Evolutionary conservation across 495 filamentous ascomycete genomes (phyloP), one percentile per base, ranked within the genome.

Genomic region (Rostrohypoxylon terebratum): DNA sequence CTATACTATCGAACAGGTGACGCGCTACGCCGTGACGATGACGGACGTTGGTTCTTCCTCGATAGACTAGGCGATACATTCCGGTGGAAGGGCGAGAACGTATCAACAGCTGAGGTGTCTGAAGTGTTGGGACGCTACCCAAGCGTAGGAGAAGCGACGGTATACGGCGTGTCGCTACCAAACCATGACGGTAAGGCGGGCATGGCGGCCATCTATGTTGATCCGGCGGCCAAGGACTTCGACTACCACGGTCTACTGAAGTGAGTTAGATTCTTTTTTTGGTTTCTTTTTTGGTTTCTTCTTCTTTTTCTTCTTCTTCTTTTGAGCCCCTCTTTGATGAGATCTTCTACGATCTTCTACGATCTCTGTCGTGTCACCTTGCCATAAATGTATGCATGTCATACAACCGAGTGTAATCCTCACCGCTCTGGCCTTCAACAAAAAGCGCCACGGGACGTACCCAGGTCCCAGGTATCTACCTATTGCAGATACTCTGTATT

Each of bases 41-140:
- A 94, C 61, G 93, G 93, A 0, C 82, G 90, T 13, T 94, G 91
- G 92, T 93, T 85, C 77, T 96, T 96, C 78, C 72, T 92, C 21
- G 93, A 96, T 77, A 85, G 83, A 20, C 81, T 94, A 0, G 92
- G 92, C 1, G 92, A 95, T 77, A 95, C 92, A 0, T 95, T 90
- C 80, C 85, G 92, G 3, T 95, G 92, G 92, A 95, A 94, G 78
- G 88, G 87, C 63, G 92, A 94, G 80, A 95, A 95, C 74, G 92
- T 95, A 58, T 90, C 88, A 21, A 94, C 92, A 0, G 89, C 90
- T 31, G 92, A 95, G 77, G 92, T 95, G 0, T 84, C 89, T 6
- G 88, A 92, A 72, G 84, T 87, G 1, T 78, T 95, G 1, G 91
- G 91, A 31, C 76, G 82, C 48, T 91, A 84, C 77, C 89, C 90